These are phyloP conservation scores for Pestalotiopsis sp. DNA, from an alignment of 2,329 filamentous ascomycete species.

Conservation along the genomic window DNA sequence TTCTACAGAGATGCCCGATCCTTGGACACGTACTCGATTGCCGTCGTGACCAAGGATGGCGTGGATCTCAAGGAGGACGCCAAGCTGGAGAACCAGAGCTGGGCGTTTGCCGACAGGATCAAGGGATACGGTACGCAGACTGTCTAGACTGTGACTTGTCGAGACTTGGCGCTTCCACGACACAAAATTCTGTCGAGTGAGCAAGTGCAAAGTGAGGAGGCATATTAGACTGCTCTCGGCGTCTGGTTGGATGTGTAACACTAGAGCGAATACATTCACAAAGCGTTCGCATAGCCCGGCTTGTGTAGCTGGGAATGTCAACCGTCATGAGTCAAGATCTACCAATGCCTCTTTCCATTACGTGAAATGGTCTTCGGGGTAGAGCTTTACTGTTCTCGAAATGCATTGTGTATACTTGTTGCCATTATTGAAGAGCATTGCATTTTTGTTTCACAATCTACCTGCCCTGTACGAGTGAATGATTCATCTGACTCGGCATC, in stretches of 20 bases:
- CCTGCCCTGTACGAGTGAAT: too few relatives aligned
- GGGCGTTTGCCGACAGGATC: conserved; percentile 96
- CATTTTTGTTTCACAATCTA: too few relatives aligned
- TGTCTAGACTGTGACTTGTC: conserved; percentile 41
- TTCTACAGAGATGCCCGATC: conserved; percentile 97
- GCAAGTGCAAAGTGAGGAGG: background rate
- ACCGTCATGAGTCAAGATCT: background rate
- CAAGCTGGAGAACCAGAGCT: conserved; percentile 93
- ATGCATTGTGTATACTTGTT: background rate
- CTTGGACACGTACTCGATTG: conserved; percentile 88
- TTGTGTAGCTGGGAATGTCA: background rate
- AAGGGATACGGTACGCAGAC: conserved; percentile 91
- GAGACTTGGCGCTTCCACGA: background rate
- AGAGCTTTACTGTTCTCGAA: too few relatives aligned
- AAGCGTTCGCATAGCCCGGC: background rate
- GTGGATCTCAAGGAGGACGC: conserved; percentile 83
- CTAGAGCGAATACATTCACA: conserved; percentile 5
- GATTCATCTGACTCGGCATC: too few relatives aligned
- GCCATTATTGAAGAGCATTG: too few relatives aligned
- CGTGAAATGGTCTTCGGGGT: background rate
- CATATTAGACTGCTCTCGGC: background rate
- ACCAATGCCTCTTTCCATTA: background rate
- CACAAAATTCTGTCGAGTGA: background rate
- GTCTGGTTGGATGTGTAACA: conserved; percentile 2
- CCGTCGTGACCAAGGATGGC: conserved; percentile 86